Conservation (phyloP, 768 basidiomycete genomes). For the Psilocybe azurescens region DNA sequence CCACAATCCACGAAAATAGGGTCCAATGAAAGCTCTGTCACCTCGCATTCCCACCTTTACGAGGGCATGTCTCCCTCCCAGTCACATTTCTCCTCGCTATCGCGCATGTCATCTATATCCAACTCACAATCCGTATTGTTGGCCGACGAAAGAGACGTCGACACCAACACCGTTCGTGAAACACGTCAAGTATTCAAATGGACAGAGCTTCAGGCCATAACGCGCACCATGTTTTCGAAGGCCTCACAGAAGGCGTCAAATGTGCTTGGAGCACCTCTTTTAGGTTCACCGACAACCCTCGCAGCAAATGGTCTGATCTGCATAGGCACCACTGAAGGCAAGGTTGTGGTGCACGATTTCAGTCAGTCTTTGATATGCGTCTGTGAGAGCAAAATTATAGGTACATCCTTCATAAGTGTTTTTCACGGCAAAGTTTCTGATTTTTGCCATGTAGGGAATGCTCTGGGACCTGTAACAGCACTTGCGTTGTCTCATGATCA, state of each 20-base stretch:
- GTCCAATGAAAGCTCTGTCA: conserved; percentile 45
- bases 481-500: conserved; percentile 92
- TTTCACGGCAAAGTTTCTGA: conserved; percentile 11
- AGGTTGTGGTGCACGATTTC: conserved; percentile 86
- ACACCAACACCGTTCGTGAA: conserved; percentile 21
- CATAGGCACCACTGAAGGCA: conserved; percentile 83
- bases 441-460: conserved; percentile 49
- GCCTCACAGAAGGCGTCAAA: conserved; percentile 63
- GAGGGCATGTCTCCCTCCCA: conserved; percentile 56
- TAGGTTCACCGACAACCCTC: conserved; percentile 79
- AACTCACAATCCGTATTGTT: conserved; percentile 43
- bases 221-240: conserved; percentile 59
- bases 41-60: conserved; percentile 47
- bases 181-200: conserved; percentile 75
- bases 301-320: conserved; percentile 89
- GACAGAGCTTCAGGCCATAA: conserved; percentile 68
- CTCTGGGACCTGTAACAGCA: conserved; percentile 82
- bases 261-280: conserved; percentile 59
- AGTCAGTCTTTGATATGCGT: conserved; percentile 82
- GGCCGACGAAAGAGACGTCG: conserved; percentile 26
- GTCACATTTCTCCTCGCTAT: conserved; percentile 75
- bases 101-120: conserved; percentile 67
- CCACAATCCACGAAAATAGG: conserved; percentile 51
- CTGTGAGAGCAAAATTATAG: conserved; percentile 71
- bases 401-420: conserved; percentile 42